These are phyloP conservation scores for Trypanosoma brucei DNA, from an alignment of 208 protist genomes.

Conservation along the genomic window DNA sequence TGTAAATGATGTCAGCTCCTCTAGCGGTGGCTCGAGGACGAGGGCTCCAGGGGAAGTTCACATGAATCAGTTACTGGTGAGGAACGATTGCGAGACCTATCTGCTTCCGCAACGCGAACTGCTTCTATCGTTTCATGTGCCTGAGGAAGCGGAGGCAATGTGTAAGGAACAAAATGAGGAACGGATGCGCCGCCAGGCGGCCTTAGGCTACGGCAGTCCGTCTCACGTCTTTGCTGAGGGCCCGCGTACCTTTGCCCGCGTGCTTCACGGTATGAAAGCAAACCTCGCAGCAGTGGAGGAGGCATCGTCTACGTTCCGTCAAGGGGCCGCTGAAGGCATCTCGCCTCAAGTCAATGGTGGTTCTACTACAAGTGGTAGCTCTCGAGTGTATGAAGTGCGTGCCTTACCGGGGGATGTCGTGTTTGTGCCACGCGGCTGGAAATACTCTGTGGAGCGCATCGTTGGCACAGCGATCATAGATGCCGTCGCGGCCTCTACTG, in stretches of 20 bases:
- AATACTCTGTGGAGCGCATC: conserved; percentile 55
- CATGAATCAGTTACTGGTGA: conserved; percentile 23
- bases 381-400: conserved; percentile 51
- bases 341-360: background rate
- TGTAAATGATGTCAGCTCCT: background rate
- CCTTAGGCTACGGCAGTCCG: conserved; percentile 23
- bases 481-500: background rate
- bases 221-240: conserved; percentile 23
- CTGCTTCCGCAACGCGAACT: conserved; percentile 76
- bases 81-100: conserved; percentile 65
- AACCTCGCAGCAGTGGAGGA: conserved; percentile 32
- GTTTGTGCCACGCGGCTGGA: conserved; percentile 69
- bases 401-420: conserved; percentile 78
- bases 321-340: background rate
- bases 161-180: conserved; percentile 55
- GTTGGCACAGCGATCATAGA: conserved; percentile 37
- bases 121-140: conserved; percentile 54
- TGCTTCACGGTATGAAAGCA: conserved; percentile 24
- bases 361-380: background rate
- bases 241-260: conserved; percentile 27
- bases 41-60: background rate
- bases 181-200: conserved; percentile 37
- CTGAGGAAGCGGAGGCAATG: conserved; percentile 30
- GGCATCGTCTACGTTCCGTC: conserved; percentile 3
- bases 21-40: too few relatives aligned